Evolutionary conservation across 2,329 filamentous ascomycete genomes (phyloP).

Genomic region (Colletotrichum gloeosporioides): DNA sequence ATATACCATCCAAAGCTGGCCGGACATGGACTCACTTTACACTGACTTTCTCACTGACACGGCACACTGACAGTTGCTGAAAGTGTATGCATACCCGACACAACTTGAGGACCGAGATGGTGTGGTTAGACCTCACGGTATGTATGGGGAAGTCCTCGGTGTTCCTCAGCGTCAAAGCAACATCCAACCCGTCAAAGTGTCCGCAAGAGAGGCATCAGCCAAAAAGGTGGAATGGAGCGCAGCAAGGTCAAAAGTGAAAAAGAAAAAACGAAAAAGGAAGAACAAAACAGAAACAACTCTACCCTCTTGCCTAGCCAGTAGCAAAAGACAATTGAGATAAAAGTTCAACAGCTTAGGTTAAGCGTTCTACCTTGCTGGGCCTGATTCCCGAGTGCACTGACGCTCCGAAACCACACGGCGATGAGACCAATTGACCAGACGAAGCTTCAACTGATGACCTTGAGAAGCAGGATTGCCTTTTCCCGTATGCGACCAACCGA

Average conservation of each 20-base stretch:
- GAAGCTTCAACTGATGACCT: background rate
- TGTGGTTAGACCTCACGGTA: background rate
- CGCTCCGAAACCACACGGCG: background rate
- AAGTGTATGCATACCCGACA: background rate
- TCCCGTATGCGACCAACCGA: background rate
- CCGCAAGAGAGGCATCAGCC: background rate
- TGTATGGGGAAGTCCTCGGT: background rate
- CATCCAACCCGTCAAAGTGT: background rate
- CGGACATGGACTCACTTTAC: background rate
- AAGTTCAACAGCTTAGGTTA: background rate
- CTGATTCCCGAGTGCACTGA: background rate
- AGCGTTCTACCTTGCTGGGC: background rate
- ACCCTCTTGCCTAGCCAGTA: background rate
- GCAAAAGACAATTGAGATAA: background rate
- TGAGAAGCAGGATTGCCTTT: background rate
- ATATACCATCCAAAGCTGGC: background rate
- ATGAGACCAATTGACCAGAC: background rate
- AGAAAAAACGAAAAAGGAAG: background rate
- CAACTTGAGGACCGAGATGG: background rate
- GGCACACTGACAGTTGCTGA: background rate
- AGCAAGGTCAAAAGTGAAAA: background rate
- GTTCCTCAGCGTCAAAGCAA: background rate
- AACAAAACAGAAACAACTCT: background rate
- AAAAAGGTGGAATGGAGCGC: background rate
- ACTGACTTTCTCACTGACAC: background rate